Percentiles rank a stretch among this genome's conserved stretches.
phyloP scores from a whole-genome alignment of 2,329 filamentous ascomycete species.

The Pleoardoris graminearum region DNA sequence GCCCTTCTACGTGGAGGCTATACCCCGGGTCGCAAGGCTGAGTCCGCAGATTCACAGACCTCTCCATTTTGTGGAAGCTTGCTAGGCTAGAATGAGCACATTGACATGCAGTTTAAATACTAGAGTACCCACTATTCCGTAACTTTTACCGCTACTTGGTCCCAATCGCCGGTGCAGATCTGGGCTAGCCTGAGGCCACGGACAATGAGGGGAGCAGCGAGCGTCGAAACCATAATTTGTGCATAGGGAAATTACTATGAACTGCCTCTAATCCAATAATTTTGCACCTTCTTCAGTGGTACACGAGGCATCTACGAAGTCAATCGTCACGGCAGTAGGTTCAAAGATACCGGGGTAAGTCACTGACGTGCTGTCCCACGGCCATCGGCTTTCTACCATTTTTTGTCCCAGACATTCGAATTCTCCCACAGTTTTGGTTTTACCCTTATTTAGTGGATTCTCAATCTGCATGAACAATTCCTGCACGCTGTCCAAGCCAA shows the following conservation, averaged over 20 bases:
- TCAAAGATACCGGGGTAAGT: not conserved
- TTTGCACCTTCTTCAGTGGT: not conserved
- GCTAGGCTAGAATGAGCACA: not conserved
- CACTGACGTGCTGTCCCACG: not conserved
- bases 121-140: constrained; percentile 1
- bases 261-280: not conserved
- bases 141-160: not conserved
- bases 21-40: not conserved
- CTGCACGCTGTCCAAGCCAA: no score
- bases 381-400: not conserved
- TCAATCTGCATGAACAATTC: no score
- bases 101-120: not conserved
- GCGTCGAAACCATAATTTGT: not conserved
- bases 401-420: not conserved
- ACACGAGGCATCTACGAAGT: not conserved
- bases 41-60: not conserved
- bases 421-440: no score
- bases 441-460: no score
- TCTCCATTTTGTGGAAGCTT: not conserved
- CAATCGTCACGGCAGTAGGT: not conserved
- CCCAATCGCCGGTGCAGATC: not conserved
- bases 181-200: constrained; percentile 8
- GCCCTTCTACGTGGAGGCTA: not conserved
- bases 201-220: constrained; percentile 19
- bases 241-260: not conserved